Evolutionary conservation across 371 early-diverging fungal genomes (phyloP).

Genomic region (Mortierella sp.): DNA sequence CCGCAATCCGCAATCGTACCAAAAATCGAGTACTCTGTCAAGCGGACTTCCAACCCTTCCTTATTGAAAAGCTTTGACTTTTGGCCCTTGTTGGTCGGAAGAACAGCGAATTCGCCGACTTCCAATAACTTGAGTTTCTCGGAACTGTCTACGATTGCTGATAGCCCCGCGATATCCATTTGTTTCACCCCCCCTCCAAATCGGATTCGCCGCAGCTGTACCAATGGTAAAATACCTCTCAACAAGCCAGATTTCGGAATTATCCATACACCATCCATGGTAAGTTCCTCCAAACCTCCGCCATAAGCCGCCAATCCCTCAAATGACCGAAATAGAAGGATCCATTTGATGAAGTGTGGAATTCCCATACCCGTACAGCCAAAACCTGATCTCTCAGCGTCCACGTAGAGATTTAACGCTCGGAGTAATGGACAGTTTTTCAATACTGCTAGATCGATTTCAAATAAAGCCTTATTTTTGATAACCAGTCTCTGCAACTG

Average conservation of each 20-base stretch:
- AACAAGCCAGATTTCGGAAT: background rate
- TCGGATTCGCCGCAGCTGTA: background rate
- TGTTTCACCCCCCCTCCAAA: background rate
- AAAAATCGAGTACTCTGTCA: too few relatives aligned
- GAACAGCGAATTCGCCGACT: background rate
- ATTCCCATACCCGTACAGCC: background rate
- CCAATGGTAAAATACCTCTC: background rate
- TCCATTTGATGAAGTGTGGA: slow-evolving; percentile 7
- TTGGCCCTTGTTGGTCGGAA: background rate
- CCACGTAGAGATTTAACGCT: background rate
- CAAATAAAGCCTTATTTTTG: slow-evolving; percentile 22
- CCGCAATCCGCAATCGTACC: too few relatives aligned
- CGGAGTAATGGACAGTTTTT: slow-evolving; percentile 10
- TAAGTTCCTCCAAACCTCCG: background rate
- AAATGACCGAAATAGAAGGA: background rate
- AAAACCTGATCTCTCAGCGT: slow-evolving; percentile 3
- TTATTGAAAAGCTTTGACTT: background rate
- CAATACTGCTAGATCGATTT: slow-evolving; percentile 7
- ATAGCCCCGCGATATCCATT: background rate
- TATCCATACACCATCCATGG: slow-evolving; percentile 11
- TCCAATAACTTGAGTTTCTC: background rate
- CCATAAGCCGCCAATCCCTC: background rate
- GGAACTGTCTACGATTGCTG: background rate
- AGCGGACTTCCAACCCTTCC: background rate
- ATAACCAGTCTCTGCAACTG: slow-evolving; percentile 9